Base-by-base conservation (phyloP, 1,139 yeast species). In the Sugiyamaella pinicola region DNA sequence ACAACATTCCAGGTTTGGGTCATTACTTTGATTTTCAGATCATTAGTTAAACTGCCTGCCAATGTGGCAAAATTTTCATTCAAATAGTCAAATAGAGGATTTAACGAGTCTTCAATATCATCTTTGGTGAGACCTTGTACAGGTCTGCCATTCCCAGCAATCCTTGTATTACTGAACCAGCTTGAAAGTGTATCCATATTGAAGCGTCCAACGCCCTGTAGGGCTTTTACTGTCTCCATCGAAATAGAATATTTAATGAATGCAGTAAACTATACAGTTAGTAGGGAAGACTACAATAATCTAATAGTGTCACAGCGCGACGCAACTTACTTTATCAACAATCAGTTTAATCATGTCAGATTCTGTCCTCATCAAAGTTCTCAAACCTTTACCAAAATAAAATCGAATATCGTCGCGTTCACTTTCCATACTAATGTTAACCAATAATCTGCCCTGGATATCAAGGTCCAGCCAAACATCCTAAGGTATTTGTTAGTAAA, bases 381-480 rank as follows among this genome's bases (percentile, higher is more conserved):
- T 74, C 63, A 85, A 82, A 0, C 91, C 84, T 59, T 86, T 78
- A 1, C 96, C 96, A 74, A 88, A 79, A 40, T 84, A 85, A 65
- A 87, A 89, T 17, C 86, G 74, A 1, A 93, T 87, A 69, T 88
- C 95, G 37, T 79, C 80, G 39, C 85, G 76, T 63, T 89, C 96
- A 58, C 84, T 82, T 66, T 89, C 96, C 63, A 87, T 81, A 0
- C 90, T 83, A 2, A 89, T 76, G 62, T 84, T 84, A 7, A 87
- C 71, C 44, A 79, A 65, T 1, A 88, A 64, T 52, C 81, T 72
- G 0, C 96, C 95, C 62, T 84, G 88, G 1, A 86, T 74, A 61
- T 84, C 89, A 47, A 87, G 72, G 57, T 84, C 85, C 12, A 84
- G 71, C 62, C 75, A 75, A 1, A 81, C 70, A 48, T 84, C 88